Percentiles rank a stretch among this genome's conserved stretches.
phyloP scores from a whole-genome alignment of 139 green algal species.

The Chlamydomonas incerta region DNA sequence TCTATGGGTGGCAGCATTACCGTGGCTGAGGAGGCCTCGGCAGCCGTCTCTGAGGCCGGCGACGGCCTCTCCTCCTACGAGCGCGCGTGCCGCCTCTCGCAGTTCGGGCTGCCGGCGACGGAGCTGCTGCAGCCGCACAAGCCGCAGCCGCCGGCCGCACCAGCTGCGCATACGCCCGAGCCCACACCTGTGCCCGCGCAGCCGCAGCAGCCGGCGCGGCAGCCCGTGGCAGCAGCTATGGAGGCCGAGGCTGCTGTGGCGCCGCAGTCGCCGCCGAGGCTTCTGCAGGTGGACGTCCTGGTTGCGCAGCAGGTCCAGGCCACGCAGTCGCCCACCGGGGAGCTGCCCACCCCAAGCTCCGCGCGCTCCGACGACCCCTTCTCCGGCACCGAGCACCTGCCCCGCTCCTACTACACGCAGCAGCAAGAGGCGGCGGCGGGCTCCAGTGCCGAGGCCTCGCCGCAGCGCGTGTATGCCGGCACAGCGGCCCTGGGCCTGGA shows the following conservation, averaged over 20 bases:
- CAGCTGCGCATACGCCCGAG: not conserved
- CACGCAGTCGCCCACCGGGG: not conserved
- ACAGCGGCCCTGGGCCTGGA: not conserved
- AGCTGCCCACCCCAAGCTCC: not conserved
- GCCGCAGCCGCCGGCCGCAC: not conserved
- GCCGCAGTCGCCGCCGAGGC: not conserved
- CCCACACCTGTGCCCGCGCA: too few species aligned
- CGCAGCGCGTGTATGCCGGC: not conserved
- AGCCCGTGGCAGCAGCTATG: not conserved
- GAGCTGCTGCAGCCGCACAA: not conserved
- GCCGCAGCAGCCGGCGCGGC: not conserved
- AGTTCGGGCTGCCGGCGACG: conserved; percentile 9
- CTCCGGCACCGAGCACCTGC: conserved; percentile 8
- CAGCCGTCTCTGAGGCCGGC: not conserved
- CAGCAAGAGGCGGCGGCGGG: too few species aligned
- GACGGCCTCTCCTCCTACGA: conserved; percentile 18
- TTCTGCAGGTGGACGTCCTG: not conserved
- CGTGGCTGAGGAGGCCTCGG: not conserved
- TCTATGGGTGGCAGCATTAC: too few species aligned
- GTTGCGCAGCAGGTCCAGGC: not conserved
- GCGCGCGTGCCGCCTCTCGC: not conserved
- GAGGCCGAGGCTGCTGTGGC: too few species aligned
- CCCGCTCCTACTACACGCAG: not conserved
- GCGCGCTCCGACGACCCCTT: conserved; percentile 18
- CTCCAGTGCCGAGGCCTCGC: not conserved